Conservation (phyloP, 306 rosid species). For the Vigna trinervia region DNA sequence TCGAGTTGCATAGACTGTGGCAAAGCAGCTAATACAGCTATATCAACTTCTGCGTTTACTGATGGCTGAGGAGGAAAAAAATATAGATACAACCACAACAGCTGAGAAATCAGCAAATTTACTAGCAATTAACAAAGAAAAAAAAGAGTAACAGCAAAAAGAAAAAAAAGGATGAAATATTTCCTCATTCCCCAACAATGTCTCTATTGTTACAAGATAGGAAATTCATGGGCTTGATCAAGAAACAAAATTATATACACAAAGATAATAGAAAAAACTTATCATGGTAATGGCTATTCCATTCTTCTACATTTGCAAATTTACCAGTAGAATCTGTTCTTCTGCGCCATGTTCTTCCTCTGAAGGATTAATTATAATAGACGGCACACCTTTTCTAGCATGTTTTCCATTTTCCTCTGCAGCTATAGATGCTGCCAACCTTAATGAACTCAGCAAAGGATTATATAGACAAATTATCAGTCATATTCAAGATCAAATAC, state of each 20-base stretch:
- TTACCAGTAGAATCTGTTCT: constrained; percentile 79
- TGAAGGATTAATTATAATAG: constrained; percentile 48
- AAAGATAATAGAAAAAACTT: constrained; percentile 26
- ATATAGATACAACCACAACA: constrained; percentile 26
- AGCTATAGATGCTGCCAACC: constrained; percentile 88
- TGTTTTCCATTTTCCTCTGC: constrained; percentile 68
- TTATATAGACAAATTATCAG: constrained; percentile 34
- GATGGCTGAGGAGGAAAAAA: constrained; percentile 60
- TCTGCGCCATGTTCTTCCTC: constrained; percentile 59
- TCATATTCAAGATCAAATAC: constrained; percentile 29
- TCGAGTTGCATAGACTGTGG: constrained; percentile 90
- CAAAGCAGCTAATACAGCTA: constrained; percentile 82
- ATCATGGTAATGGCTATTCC: constrained; percentile 29
- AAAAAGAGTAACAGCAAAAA: constrained; percentile 33
- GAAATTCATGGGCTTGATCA: constrained; percentile 6
- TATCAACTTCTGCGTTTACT: constrained; percentile 70
- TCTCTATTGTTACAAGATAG: not conserved
- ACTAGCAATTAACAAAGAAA: constrained; percentile 23
- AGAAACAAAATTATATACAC: constrained; percentile 31
- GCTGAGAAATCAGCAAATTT: constrained; percentile 16
- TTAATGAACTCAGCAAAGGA: constrained; percentile 56
- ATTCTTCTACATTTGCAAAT: constrained; percentile 30
- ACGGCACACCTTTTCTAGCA: constrained; percentile 47
- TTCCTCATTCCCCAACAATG: not conserved
- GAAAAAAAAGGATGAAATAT: not conserved